Evolutionary conservation across 495 filamentous ascomycete genomes (phyloP).

Genomic region (Neurospora sp.): DNA sequence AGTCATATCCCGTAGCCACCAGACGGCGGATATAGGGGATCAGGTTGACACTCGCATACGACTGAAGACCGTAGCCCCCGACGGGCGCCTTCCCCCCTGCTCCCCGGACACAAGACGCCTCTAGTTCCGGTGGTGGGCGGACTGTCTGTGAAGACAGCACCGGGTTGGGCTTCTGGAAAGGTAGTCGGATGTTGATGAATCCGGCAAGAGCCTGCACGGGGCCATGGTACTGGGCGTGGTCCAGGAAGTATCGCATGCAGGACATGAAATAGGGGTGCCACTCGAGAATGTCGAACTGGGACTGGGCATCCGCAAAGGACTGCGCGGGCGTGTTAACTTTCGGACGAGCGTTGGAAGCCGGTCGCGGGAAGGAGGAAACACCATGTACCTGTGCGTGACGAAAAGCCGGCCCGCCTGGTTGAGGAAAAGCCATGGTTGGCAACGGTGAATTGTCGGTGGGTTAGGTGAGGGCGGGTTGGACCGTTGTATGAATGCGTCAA

Average conservation of each 20-base stretch:
- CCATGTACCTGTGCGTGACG: slow-evolving; percentile 22
- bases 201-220: slow-evolving; percentile 82
- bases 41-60: slow-evolving; percentile 52
- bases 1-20: slow-evolving; percentile 85
- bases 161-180: slow-evolving; percentile 47
- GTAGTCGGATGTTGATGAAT: slow-evolving; percentile 76
- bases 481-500: background rate
- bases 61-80: slow-evolving; percentile 3
- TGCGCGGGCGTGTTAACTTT: slow-evolving; percentile 2
- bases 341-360: background rate
- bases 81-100: background rate
- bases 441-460: background rate
- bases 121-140: slow-evolving; percentile 11
- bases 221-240: slow-evolving; percentile 77
- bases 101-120: background rate
- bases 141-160: slow-evolving; percentile 21
- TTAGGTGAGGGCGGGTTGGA: background rate
- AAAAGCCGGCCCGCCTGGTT: slow-evolving; percentile 12
- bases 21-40: slow-evolving; percentile 85
- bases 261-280: slow-evolving; percentile 92
- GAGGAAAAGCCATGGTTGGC: slow-evolving; percentile 17
- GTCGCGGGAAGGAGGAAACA: background rate
- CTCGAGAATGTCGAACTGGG: slow-evolving; percentile 76
- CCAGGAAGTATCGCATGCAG: slow-evolving; percentile 88
- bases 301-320: slow-evolving; percentile 35